These are phyloP conservation scores for Calonectria pauciramosa DNA, from an alignment of 2,329 filamentous ascomycete species.

Conservation along the genomic window DNA sequence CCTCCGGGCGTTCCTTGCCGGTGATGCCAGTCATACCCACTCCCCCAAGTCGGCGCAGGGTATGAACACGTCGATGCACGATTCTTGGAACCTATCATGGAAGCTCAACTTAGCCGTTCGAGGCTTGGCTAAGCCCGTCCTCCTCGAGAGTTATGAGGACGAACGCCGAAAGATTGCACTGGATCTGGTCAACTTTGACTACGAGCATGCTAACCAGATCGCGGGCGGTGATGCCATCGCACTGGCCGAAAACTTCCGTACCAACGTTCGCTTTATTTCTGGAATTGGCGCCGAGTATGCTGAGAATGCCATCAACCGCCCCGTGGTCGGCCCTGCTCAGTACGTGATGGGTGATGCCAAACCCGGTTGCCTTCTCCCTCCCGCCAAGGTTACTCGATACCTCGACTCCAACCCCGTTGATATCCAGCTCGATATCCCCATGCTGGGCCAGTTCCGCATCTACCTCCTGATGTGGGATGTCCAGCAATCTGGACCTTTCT, in stretches of 20 bases:
- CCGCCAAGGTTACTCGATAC: constrained; percentile 79
- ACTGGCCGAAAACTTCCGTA: constrained; percentile 77
- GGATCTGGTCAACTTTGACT: constrained; percentile 72
- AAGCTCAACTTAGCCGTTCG: constrained; percentile 67
- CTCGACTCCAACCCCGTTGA: constrained; percentile 85
- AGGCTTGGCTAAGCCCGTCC: constrained; percentile 65
- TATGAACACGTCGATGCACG: constrained; percentile 74
- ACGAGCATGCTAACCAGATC: constrained; percentile 69
- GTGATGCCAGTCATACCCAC: constrained; percentile 80
- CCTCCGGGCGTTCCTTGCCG: constrained; percentile 75
- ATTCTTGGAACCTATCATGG: constrained; percentile 72
- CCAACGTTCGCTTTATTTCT: constrained; percentile 80
- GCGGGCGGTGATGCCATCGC: constrained; percentile 73
- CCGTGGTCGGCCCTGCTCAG: constrained; percentile 50
- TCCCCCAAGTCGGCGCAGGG: constrained; percentile 80
- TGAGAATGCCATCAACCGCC: constrained; percentile 65
- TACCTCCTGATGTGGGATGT: constrained; percentile 79
- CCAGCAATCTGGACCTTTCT: constrained; percentile 66
- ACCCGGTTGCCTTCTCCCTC: constrained; percentile 71
- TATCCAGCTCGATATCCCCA: constrained; percentile 82
- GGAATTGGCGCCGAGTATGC: constrained; percentile 76
- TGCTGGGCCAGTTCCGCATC: constrained; percentile 82
- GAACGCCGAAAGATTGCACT: constrained; percentile 74
- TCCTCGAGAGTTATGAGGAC: constrained; percentile 73
- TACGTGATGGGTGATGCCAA: constrained; percentile 63